phyloP scores from a whole-genome alignment of 2,329 filamentous ascomycete genomes.

The Penicillium carneum region DNA sequence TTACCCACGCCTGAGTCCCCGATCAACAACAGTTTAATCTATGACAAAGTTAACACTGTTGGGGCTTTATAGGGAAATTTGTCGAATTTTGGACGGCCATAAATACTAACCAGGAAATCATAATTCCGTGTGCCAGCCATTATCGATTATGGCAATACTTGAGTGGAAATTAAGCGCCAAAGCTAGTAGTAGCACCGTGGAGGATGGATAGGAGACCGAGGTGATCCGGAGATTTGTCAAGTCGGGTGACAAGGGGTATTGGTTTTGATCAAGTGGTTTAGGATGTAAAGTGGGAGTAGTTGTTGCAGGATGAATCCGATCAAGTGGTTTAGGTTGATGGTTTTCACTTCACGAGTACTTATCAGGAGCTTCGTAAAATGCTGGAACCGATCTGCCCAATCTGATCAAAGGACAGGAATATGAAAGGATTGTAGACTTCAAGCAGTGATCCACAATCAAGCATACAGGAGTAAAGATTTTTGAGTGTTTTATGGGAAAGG shows the following conservation, averaged over 20 bases:
- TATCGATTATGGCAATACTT: conserved; percentile 28
- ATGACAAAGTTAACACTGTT: conserved; percentile 23
- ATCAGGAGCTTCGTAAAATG: conserved; percentile 11
- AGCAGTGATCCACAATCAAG: conserved; percentile 10
- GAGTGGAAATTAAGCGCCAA: conserved; percentile 14
- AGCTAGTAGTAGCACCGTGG: conserved; percentile 6
- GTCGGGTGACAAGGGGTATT: neutral
- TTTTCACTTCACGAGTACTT: conserved; percentile 11
- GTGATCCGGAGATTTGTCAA: neutral
- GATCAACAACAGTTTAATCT: conserved; percentile 97
- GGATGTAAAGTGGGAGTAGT: neutral
- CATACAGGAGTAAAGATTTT: conserved; percentile 3
- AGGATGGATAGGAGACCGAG: neutral
- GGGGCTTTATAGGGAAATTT: neutral
- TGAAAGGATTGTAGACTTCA: neutral
- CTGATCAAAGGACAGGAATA: neutral
- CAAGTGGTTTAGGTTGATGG: conserved; percentile 14
- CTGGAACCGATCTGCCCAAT: neutral
- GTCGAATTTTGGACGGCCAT: neutral
- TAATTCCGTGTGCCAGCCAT: conserved; percentile 99
- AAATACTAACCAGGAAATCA: conserved; percentile 84
- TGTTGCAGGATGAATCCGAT: conserved; percentile 7
- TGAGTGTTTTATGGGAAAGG: conserved; percentile 15
- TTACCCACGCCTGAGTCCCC: conserved; percentile 96
- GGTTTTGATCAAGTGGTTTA: neutral